Evolutionary conservation across 805 yeast genomes (phyloP), one percentile per base, ranked within the genome.

Genomic region (Tetrapisispora pingtungensis): DNA sequence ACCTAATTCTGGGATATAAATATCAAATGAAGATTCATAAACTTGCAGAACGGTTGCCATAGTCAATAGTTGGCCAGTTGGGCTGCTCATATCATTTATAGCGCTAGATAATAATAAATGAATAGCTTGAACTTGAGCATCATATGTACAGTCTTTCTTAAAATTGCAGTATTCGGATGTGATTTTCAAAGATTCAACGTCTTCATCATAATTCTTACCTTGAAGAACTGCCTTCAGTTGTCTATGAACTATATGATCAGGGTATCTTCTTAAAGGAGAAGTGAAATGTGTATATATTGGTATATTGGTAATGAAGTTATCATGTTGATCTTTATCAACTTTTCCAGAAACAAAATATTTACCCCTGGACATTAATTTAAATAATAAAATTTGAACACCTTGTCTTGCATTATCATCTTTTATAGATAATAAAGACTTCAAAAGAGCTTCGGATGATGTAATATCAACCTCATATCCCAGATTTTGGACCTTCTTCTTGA

Each of bases 21-120:
- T 90, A 62, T 93, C 98, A 67, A 93, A 93, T 1, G 97, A 86
- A 1, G 96, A 85, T 65, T 93, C 97, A 62, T 90, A 89, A 8
- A 90, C 97, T 62, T 88, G 96, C 22, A 87, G 66, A 18, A 90
- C 93, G 12, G 87, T 78, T 13, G 95, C 97, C 75, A 81, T 79
- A 32, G 88, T 79, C 51, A 90, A 71, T 42, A 87, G 61, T 61
- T 87, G 96, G 1, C 95, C 96, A 12, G 93, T 80, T 14, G 74
- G 65, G 43, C 74, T 77, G 19, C 78, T 67, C 75, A 85, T 76
- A 33, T 79, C 84, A 59, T 82, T 84, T 46, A 89, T 81, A 0
- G 88, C 81, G 61, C 88, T 95, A 46, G 90, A 84, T 40, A 89
- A 69, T 44, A 83, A 69, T 50, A 93, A 71, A 62, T 93, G 98